Percentiles rank a stretch among this genome's conserved stretches.
These are phyloP conservation scores for Ceratocystis cubensis DNA, from an alignment of 2,329 filamentous ascomycete genomes.

Conservation along the genomic window DNA sequence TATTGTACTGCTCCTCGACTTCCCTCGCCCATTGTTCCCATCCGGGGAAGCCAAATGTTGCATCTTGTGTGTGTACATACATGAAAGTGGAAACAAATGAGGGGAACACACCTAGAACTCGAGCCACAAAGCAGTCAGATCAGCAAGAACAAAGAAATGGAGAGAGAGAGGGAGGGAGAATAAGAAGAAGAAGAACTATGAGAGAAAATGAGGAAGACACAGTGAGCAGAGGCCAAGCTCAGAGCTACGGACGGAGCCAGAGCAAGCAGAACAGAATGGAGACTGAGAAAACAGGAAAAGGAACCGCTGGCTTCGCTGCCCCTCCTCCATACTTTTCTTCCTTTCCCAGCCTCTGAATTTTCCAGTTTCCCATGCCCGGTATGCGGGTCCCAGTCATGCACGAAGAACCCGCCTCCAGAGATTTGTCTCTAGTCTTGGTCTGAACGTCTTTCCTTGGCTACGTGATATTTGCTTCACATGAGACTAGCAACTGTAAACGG, in stretches of 20 bases:
- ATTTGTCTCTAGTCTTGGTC: background rate
- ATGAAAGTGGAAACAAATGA: slow-evolving; percentile 5
- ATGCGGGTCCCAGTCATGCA: background rate
- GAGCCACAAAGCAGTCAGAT: background rate
- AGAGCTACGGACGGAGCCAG: background rate
- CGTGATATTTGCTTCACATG: background rate
- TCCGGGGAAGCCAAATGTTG: background rate
- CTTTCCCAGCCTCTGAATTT: slow-evolving; percentile 10
- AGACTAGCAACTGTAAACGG: background rate
- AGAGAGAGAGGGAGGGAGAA: background rate
- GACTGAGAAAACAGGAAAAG: slow-evolving; percentile 9
- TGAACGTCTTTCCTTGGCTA: background rate
- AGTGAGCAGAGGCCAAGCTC: background rate
- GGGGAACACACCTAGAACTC: background rate
- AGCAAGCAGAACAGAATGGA: background rate
- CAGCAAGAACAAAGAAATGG: background rate
- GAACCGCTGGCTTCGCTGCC: background rate
- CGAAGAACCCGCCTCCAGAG: background rate
- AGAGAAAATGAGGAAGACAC: background rate
- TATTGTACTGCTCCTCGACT: background rate
- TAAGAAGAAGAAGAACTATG: background rate
- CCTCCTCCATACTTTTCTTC: background rate
- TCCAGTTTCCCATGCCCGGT: background rate
- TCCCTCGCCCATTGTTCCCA: background rate
- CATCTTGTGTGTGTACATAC: background rate